These are phyloP conservation scores for Podospora sp. DNA, from an alignment of 495 filamentous ascomycete species.

Conservation along the genomic window DNA sequence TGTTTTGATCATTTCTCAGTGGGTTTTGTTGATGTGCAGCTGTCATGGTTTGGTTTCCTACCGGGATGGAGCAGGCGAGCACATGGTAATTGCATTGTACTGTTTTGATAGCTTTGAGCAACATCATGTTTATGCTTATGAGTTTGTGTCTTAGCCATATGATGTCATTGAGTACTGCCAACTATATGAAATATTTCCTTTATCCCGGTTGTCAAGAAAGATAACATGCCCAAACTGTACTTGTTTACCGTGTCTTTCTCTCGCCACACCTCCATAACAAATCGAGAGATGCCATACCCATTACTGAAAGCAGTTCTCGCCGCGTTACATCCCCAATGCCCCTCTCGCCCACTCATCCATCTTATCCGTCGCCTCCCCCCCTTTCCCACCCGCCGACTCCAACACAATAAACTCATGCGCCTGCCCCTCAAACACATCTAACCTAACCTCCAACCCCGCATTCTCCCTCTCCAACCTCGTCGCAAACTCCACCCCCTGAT, in stretches of 20 bases:
- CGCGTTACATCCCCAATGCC: conserved; percentile 23
- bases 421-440: conserved; percentile 24
- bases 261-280: too few species aligned
- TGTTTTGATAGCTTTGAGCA: background rate
- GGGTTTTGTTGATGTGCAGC: background rate
- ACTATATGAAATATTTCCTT: too few species aligned
- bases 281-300: background rate
- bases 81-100: background rate
- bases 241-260: too few species aligned
- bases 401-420: conserved; percentile 34
- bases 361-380: conserved; percentile 27
- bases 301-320: background rate
- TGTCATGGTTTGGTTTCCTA: background rate
- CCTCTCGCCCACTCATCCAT: conserved; percentile 30
- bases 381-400: conserved; percentile 21
- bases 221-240: too few species aligned
- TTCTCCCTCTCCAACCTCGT: conserved; percentile 20
- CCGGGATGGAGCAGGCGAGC: background rate
- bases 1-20: background rate
- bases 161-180: too few species aligned
- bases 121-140: background rate
- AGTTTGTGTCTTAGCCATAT: background rate
- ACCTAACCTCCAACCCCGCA: conserved; percentile 15
- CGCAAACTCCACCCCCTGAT: conserved; percentile 25
- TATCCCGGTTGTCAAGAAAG: too few species aligned